Base-by-base conservation (phyloP, 139 green algal genomes). In the Ulvella scutata region DNA sequence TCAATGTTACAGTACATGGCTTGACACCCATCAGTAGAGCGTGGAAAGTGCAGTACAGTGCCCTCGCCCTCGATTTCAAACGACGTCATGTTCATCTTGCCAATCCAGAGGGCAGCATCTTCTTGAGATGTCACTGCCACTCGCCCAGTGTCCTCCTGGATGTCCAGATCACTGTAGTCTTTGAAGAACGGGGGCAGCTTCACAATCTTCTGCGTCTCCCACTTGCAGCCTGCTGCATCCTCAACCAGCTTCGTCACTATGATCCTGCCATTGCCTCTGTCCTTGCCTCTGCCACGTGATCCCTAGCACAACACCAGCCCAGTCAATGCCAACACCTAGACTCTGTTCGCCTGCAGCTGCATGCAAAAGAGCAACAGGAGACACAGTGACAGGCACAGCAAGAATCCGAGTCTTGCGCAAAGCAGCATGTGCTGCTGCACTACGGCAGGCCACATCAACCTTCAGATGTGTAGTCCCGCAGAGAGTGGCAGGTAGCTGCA, bases 1-100 rank as follows among this genome's bases (percentile, higher is more conserved):
- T 80, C 72, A 0, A 77, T 74, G 43, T 75, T 77, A 39, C 77
- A 77, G 72, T 72, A 77, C 43, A 80, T 60, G 44, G 62, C 29
- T 29, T 43, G 0, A 3, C 33, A 36, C 13, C 4, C 36, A 26
- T 10, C 51, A 31, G 51, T 7, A 23, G n/a, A 36, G 4, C 77
- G 43, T 7, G 77, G 77, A 43, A 81, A 78, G 61, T 81, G 31
- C 33, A 62, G 77, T 4, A 81, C 61, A 4, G 21, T 34, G 17
- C 61, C 73, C 38, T 77, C 38, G 6, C 60, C 72, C 10, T 67
- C 62, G 39, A 81, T 78, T 38, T 81, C 77, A 29, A 81, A 43
- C 38, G 21, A 38, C 35, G 78, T 60, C 7, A 75, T 61, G 61
- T 81, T 73, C 75, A 81, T 72, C 3, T 31, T 43, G 33, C 73